Evolutionary conservation across 2,329 filamentous ascomycete genomes (phyloP).

Genomic region (Xylariales sp.): DNA sequence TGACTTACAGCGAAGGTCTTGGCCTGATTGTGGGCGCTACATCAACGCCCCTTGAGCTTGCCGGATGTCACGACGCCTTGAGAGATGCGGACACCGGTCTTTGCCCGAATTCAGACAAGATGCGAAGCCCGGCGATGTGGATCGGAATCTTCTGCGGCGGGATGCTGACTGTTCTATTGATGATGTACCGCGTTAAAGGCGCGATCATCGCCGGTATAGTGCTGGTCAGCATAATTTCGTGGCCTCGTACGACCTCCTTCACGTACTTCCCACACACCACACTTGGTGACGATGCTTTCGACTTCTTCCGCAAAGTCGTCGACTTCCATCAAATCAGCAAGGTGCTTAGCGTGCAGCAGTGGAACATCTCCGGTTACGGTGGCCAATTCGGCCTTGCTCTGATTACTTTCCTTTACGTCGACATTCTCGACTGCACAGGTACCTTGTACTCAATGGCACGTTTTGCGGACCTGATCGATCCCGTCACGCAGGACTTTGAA

Average conservation of each 20-base stretch:
- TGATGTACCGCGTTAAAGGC: conserved; percentile 83
- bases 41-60: conserved; percentile 67
- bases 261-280: conserved; percentile 76
- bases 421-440: conserved; percentile 82
- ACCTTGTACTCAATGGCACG: conserved; percentile 88
- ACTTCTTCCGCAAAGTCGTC: conserved; percentile 86
- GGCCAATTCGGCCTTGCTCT: conserved; percentile 78
- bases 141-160: conserved; percentile 84
- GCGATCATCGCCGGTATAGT: conserved; percentile 81
- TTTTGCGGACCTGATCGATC: conserved; percentile 75
- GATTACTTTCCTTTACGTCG: conserved; percentile 85
- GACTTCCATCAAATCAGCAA: conserved; percentile 73
- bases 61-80: conserved; percentile 54
- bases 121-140: conserved; percentile 83
- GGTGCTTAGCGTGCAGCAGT: conserved; percentile 67
- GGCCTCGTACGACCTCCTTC: conserved; percentile 71
- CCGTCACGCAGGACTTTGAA: conserved; percentile 81
- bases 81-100: conserved; percentile 39
- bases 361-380: conserved; percentile 63
- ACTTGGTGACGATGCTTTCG: conserved; percentile 65
- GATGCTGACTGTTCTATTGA: conserved; percentile 71
- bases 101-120: conserved; percentile 63
- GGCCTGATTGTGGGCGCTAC: conserved; percentile 68
- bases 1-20: conserved; percentile 79
- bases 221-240: conserved; percentile 82